Conservation (phyloP, 2,329 filamentous ascomycete species). For the Epichloe amarillans region DNA sequence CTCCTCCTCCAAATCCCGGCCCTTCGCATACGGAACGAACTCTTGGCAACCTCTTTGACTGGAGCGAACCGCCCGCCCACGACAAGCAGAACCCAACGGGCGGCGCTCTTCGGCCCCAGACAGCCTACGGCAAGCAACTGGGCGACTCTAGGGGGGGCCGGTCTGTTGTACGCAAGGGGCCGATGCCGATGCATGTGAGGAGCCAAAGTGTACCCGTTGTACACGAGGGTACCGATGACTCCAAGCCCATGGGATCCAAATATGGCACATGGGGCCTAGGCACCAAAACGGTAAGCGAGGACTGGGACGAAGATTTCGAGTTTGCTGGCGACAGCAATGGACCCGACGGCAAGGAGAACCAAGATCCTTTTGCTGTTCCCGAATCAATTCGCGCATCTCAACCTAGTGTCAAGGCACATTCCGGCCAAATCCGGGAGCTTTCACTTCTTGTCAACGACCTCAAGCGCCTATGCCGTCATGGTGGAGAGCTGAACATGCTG, state of each 20-base stretch:
- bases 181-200: conserved; percentile 57
- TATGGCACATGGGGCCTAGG: conserved; percentile 74
- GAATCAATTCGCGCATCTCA: conserved; percentile 70
- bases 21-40: conserved; percentile 31
- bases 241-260: conserved; percentile 45
- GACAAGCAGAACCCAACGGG: conserved; percentile 48
- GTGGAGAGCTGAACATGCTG: conserved; percentile 51
- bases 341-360: conserved; percentile 22
- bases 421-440: conserved; percentile 70
- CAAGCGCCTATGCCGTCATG: conserved; percentile 62
- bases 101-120: conserved; percentile 53
- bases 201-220: conserved; percentile 71
- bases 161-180: conserved; percentile 50
- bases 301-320: conserved; percentile 85
- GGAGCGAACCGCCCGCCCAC: conserved; percentile 52
- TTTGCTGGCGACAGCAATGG: conserved; percentile 40
- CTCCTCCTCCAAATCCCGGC: conserved; percentile 6
- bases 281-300: conserved; percentile 69
- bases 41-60: conserved; percentile 63
- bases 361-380: conserved; percentile 37
- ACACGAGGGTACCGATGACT: conserved; percentile 45
- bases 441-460: conserved; percentile 72
- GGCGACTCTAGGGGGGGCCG: conserved; percentile 61
- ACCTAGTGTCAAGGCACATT: conserved; percentile 69
- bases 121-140: conserved; percentile 64